These are phyloP conservation scores for Colletotrichum theobromicola DNA, from an alignment of 2,329 filamentous ascomycete species.

Conservation along the genomic window DNA sequence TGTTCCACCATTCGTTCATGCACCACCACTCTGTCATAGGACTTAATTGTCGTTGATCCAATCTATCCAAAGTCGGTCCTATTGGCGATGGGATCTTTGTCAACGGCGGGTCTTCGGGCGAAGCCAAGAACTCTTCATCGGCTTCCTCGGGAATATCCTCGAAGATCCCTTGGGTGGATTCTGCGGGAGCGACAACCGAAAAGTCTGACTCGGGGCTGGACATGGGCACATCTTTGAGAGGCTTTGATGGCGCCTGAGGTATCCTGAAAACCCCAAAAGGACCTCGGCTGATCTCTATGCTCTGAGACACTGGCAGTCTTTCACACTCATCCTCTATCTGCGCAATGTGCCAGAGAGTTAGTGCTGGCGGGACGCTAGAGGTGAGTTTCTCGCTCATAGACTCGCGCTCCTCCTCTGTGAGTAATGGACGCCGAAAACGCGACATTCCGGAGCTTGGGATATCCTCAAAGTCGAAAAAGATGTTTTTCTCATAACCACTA, in stretches of 20 bases:
- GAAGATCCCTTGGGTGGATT: not conserved
- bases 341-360: constrained; percentile 20
- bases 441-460: constrained; percentile 24
- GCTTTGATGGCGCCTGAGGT: not conserved
- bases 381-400: constrained; percentile 39
- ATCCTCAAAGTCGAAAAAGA: constrained; percentile 34
- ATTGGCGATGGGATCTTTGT: not conserved
- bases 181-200: not conserved
- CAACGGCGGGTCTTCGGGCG: not conserved
- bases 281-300: constrained; percentile 5
- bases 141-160: not conserved
- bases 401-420: constrained; percentile 38
- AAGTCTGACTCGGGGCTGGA: not conserved
- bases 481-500: constrained; percentile 38
- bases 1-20: constrained; percentile 1
- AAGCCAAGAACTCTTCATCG: not conserved
- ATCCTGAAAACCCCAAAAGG: constrained; percentile 18
- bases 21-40: not conserved
- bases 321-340: constrained; percentile 35
- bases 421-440: constrained; percentile 40
- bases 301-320: not conserved
- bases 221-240: not conserved
- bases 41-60: not conserved
- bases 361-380: constrained; percentile 28
- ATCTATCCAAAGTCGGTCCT: not conserved